Conservation (phyloP, 2,329 filamentous ascomycete genomes). For the Sclerotinia borealis region DNA sequence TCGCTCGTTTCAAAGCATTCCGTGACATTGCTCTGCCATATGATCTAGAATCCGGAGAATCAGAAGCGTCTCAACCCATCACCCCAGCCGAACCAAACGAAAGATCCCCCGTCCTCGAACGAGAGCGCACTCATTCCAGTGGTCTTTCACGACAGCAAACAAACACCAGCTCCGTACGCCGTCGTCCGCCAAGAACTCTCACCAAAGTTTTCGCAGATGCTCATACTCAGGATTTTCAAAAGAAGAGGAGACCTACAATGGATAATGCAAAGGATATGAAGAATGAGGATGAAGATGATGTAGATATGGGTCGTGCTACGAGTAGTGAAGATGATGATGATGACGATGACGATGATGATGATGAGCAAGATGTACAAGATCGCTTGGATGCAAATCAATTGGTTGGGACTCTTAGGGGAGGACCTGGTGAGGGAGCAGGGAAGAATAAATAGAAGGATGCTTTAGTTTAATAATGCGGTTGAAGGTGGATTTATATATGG, state of each 20-base stretch:
- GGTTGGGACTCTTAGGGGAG: constrained; percentile 15
- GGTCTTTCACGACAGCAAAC: constrained; percentile 22
- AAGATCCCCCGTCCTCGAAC: constrained; percentile 15
- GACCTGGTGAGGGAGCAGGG: neutral
- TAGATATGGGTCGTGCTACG: constrained; percentile 9
- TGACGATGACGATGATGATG: constrained; percentile 24
- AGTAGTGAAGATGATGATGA: constrained; percentile 15
- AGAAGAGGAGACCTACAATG: constrained; percentile 48
- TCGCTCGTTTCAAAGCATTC: constrained; percentile 81
- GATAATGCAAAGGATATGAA: neutral
- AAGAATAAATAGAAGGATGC: neutral
- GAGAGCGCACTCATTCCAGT: constrained; percentile 20
- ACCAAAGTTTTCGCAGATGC: constrained; percentile 72
- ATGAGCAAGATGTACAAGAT: constrained; percentile 23
- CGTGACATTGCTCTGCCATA: constrained; percentile 86
- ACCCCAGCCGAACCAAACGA: neutral
- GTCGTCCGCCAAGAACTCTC: constrained; percentile 34
- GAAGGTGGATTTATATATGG: neutral
- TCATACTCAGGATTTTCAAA: constrained; percentile 88
- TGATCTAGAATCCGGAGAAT: constrained; percentile 20
- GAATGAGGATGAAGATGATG: constrained; percentile 15
- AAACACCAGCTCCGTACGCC: constrained; percentile 9
- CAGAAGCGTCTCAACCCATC: constrained; percentile 12
- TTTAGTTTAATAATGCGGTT: neutral
- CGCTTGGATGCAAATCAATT: constrained; percentile 22